Conservation (phyloP, 2,329 filamentous ascomycete species). For the Cladophialophora yegresii region DNA sequence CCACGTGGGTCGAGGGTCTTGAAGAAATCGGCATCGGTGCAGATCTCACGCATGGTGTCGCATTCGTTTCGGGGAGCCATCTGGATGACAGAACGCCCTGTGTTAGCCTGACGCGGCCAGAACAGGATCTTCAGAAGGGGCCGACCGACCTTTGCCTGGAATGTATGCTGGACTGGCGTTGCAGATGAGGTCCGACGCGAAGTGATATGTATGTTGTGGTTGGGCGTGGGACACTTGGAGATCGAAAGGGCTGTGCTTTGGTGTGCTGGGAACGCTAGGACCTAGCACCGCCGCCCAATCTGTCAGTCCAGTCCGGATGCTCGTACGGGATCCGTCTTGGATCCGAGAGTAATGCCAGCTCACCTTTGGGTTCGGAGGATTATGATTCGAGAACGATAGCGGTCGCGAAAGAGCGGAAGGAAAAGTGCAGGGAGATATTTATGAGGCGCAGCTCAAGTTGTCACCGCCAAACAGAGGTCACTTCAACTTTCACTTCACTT, state of each 20-base stretch:
- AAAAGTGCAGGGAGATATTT: background rate
- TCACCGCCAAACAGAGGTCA: background rate
- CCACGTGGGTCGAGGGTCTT: conserved; percentile 5
- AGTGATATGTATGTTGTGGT: conserved; percentile 4
- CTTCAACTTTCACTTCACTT: background rate
- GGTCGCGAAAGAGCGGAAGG: background rate
- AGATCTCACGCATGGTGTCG: conserved; percentile 3
- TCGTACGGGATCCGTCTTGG: background rate
- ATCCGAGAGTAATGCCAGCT: background rate
- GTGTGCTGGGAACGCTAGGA: background rate
- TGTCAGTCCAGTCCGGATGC: background rate
- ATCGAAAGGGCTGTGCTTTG: background rate
- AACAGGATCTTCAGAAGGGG: background rate
- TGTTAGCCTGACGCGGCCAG: background rate
- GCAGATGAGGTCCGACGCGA: conserved; percentile 2
- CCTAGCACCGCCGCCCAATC: background rate
- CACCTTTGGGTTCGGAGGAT: background rate
- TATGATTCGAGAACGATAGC: background rate
- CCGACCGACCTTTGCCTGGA: background rate
- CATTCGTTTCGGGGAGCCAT: conserved; percentile 12
- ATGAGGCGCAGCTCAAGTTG: background rate
- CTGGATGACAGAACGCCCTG: conserved; percentile 2
- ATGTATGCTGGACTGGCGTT: background rate
- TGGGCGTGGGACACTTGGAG: background rate
- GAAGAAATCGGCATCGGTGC: conserved; percentile 8